Evolutionary conservation across 2,329 filamentous ascomycete species (phyloP).

Genomic region (Xylariaceae sp.): DNA sequence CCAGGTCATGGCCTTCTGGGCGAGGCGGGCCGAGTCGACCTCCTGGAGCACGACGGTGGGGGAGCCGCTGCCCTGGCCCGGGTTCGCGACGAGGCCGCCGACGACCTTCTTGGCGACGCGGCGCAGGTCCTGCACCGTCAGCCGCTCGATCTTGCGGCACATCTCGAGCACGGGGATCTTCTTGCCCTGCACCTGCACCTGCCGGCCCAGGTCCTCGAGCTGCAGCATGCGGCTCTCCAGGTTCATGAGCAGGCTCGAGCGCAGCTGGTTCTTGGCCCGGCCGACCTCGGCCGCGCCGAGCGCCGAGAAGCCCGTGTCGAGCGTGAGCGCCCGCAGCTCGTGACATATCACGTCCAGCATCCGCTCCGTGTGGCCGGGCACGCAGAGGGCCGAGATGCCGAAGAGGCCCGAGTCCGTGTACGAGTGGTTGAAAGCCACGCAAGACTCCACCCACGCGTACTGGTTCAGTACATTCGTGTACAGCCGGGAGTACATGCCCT

Average conservation of each 20-base stretch:
- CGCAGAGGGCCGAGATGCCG: constrained; percentile 82
- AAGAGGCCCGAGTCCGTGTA: constrained; percentile 96
- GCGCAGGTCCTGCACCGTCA: constrained; percentile 74
- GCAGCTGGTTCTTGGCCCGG: constrained; percentile 93
- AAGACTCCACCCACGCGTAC: constrained; percentile 94
- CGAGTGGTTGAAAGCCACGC: constrained; percentile 92
- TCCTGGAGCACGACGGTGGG: constrained; percentile 95
- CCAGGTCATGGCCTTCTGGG: constrained; percentile 66
- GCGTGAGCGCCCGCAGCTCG: constrained; percentile 70
- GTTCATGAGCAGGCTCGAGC: constrained; percentile 90
- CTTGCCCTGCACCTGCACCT: constrained; percentile 92
- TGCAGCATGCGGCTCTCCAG: constrained; percentile 96
- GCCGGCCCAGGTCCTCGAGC: constrained; percentile 87
- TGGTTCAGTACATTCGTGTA: constrained; percentile 98
- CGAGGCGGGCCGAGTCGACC: constrained; percentile 65
- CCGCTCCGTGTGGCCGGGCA: constrained; percentile 64
- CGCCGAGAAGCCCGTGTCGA: constrained; percentile 65
- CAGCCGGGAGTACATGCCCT: constrained; percentile 97
- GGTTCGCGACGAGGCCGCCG: constrained; percentile 67
- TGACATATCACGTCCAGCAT: constrained; percentile 97
- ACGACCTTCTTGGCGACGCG: constrained; percentile 75
- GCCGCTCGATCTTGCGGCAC: constrained; percentile 75
- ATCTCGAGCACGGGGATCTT: constrained; percentile 92
- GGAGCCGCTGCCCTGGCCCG: constrained; percentile 70
- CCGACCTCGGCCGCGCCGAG: constrained; percentile 73